phyloP scores from a whole-genome alignment of 768 basidiomycete species.

The Suillus clintonianus region DNA sequence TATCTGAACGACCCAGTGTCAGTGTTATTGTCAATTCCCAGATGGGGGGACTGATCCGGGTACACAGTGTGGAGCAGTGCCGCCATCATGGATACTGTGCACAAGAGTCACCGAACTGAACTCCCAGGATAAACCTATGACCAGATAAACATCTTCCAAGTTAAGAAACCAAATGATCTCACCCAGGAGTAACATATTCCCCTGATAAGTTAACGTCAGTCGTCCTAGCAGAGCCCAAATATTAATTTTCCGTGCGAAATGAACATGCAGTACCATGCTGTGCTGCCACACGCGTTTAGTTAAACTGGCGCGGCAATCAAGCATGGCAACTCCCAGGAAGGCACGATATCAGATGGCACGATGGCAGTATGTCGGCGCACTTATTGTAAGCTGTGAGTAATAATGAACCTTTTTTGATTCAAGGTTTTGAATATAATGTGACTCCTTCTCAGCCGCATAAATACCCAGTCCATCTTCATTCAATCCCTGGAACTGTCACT shows the following conservation, averaged over 20 bases:
- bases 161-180: background rate
- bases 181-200: background rate
- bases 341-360: background rate
- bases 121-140: background rate
- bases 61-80: background rate
- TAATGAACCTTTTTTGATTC: background rate
- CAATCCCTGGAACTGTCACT: background rate
- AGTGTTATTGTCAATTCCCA: background rate
- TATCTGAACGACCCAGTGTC: background rate
- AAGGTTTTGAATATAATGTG: background rate
- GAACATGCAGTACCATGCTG: background rate
- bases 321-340: background rate
- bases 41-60: background rate
- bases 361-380: background rate
- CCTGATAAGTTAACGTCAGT: background rate
- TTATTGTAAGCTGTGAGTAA: background rate
- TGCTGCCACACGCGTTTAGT: background rate
- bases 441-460: slow-evolving; percentile 4
- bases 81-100: background rate
- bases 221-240: background rate
- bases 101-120: background rate
- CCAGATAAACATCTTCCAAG: background rate
- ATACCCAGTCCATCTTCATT: background rate
- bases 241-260: background rate
- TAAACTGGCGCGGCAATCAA: background rate